These are phyloP conservation scores for Alternaria sp. DNA, from an alignment of 2,329 filamentous ascomycete species.

Conservation along the genomic window DNA sequence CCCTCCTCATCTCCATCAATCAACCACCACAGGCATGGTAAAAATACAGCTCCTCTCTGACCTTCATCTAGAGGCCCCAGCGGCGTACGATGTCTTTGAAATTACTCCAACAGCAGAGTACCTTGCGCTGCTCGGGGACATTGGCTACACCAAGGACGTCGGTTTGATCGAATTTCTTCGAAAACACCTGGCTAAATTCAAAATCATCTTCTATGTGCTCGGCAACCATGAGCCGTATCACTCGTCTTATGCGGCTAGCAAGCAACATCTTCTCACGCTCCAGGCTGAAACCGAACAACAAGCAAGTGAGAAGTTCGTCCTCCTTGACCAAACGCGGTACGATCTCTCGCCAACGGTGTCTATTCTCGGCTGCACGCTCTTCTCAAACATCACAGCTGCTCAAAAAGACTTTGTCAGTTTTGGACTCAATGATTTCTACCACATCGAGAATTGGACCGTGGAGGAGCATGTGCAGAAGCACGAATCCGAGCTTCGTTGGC, in stretches of 20 bases:
- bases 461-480: slow-evolving; percentile 53
- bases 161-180: slow-evolving; percentile 24
- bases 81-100: slow-evolving; percentile 1
- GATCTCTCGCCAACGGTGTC: slow-evolving; percentile 51
- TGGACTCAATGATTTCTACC: slow-evolving; percentile 61
- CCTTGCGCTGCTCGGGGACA: slow-evolving; percentile 26
- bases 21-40: slow-evolving; percentile 5
- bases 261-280: slow-evolving; percentile 10
- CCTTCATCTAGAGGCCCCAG: slow-evolving; percentile 4
- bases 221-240: slow-evolving; percentile 30
- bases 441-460: slow-evolving; percentile 29
- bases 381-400: slow-evolving; percentile 57
- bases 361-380: slow-evolving; percentile 61
- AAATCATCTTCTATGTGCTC: slow-evolving; percentile 22
- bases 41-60: slow-evolving; percentile 4
- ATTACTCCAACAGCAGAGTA: slow-evolving; percentile 10
- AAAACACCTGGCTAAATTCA: slow-evolving; percentile 19
- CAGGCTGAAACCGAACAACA: slow-evolving; percentile 4
- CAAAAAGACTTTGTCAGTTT: slow-evolving; percentile 53
- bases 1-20: slow-evolving; percentile 6
- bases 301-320: slow-evolving; percentile 29
- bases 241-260: slow-evolving; percentile 24
- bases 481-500: slow-evolving; percentile 54
- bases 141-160: slow-evolving; percentile 11
- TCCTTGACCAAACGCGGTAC: slow-evolving; percentile 54